These are phyloP conservation scores for Ascochyta viciae-villosae DNA, from an alignment of 2,329 filamentous ascomycete genomes.

Conservation along the genomic window DNA sequence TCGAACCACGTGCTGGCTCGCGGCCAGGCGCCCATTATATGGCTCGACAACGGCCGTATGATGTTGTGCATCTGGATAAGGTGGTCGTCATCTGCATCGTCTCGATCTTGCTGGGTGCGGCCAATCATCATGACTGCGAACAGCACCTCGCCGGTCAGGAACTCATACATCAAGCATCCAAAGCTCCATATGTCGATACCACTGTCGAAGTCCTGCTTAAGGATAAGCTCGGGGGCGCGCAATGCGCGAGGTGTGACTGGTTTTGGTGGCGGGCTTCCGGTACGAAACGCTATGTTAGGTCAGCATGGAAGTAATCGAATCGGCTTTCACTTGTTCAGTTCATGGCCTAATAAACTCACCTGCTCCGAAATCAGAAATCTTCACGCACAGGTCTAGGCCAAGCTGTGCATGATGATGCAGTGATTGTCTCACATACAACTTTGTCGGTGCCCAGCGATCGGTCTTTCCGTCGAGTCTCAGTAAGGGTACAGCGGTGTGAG, in stretches of 20 bases:
- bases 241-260: conserved; percentile 40
- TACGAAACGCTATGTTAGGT: background rate
- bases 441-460: conserved; percentile 41
- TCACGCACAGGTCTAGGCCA: background rate
- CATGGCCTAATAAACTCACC: background rate
- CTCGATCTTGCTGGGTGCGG: conserved; percentile 3
- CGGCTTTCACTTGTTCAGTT: background rate
- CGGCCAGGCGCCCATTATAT: conserved; percentile 33
- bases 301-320: background rate
- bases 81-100: conserved; percentile 35
- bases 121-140: conserved; percentile 31
- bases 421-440: conserved; percentile 38
- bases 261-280: background rate
- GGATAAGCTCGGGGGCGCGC: conserved; percentile 41
- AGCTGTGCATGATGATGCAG: conserved; percentile 31
- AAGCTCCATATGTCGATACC: conserved; percentile 47
- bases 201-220: conserved; percentile 38
- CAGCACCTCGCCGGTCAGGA: conserved; percentile 33
- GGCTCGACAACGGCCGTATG: conserved; percentile 35
- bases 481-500: conserved; percentile 25
- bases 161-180: conserved; percentile 42
- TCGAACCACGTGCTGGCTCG: conserved; percentile 34
- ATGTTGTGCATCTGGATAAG: conserved; percentile 33
- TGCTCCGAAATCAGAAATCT: background rate
- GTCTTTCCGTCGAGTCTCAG: conserved; percentile 32